Base-by-base conservation (phyloP, 2,329 filamentous ascomycete genomes). In the Alternaria angustiovoidea region DNA sequence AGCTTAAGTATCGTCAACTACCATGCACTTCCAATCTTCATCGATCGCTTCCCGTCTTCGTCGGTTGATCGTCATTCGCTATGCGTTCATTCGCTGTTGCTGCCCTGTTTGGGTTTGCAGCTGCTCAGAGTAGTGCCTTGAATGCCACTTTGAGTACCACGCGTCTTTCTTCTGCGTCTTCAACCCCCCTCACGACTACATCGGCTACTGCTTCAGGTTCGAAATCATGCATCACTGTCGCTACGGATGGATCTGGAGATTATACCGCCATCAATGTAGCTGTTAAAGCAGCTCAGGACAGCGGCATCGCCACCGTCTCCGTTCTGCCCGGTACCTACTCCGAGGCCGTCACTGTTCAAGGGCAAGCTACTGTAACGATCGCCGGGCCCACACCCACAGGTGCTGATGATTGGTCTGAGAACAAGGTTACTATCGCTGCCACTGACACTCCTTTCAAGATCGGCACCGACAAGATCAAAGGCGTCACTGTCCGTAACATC, bases 221-320 rank as follows among this genome's bases (percentile, higher is more conserved):
- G 6, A 53, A 20, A 32, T 41, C 75, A 18, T 76, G 74, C 8
- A 75, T 84, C 32, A 82, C 81, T 1, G 82, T 84, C 51, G 81
- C 81, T 16, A 59, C 75, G 1, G 81, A 83, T 63, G 80, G 80
- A 30, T 79, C 74, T 22, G 81, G 78, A 20, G 79, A 83, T 48
- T 84, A 80, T 57, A 81, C 81, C 16, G 80, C 76, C 11, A 82
- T 84, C 65, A 78, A 76, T 51, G 74, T 79, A 16, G 82, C 81
- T 28, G 75, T 84, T 18, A 70, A 76, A 4, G 81, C 80, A 30
- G 83, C 83, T 1, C 77, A 82, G 62, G 75, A 67, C 51, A 77
- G 77, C 51, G 76, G 70, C 1, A 73, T 80, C 22, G 75, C 82
- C 1, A 83, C 82, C 0, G 80, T 84, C 1, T 77, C 79, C 12